Base-by-base conservation (phyloP, 2,329 filamentous ascomycete genomes). In the Trichophyton simii region DNA sequence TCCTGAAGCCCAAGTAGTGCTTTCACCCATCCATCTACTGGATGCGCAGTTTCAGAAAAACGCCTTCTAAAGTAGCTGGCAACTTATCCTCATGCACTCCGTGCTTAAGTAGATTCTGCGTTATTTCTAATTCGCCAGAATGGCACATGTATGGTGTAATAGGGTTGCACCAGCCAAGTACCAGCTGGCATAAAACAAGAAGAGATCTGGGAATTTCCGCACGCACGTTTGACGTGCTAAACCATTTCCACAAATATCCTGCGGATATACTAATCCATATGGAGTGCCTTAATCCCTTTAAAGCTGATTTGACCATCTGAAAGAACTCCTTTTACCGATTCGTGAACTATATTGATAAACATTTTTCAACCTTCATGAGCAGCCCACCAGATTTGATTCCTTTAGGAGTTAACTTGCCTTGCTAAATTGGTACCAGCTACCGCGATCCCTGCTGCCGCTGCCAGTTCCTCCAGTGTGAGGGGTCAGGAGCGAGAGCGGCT, bases 91-190 rank as follows among this genome's bases (percentile, higher is more conserved):
- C 41, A 6, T 15, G 15, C 41, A 3, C 41, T 18, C 41, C n/a
- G n/a, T 44, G 50, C 20, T 54, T 2, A 28, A 28, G 50, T 34
- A 28, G 20, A 3, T 28, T 9, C 50, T 54, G 50, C 22, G n/a
- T 22, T 25, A 54, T 54, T 15, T 54, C 50, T 34, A 54, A 54
- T 54, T 54, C 20, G 20, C 50, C 28, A 28, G 18, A 57, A 66
- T 66, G 50, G 67, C 2, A 65, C 58, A 61, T 66, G 1, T 57
- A 65, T 59, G 4, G 65, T 65, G 59, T 68, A 62, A 6, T 63
- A 22, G 22, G 22, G 22, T 22, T 67, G 64, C 11, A 18, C 41
- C 62, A 15, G 41, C 41, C 41, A 18, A 18, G 28, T 44, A 44
- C 41, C n/a, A 3, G 41, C 41, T 44, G 13, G 41, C 41, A 44